Conservation (phyloP, 2,329 filamentous ascomycete species). For the Exutisphaerella laricina region DNA sequence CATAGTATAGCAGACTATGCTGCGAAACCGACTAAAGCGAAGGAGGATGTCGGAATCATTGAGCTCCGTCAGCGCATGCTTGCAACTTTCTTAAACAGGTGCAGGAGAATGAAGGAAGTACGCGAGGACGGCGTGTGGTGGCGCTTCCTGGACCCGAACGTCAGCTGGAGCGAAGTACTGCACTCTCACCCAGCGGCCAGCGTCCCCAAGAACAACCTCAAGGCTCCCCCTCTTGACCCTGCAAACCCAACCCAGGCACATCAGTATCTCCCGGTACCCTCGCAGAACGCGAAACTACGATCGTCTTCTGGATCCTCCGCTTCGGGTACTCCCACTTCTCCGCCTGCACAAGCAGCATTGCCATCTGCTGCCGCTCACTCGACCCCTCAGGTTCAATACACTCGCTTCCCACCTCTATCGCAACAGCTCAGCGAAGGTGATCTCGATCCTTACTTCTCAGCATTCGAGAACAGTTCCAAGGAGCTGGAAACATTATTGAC, state of each 20-base stretch:
- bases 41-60: slow-evolving; percentile 95
- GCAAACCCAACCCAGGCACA: slow-evolving; percentile 89
- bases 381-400: slow-evolving; percentile 59
- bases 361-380: slow-evolving; percentile 53
- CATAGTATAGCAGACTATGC: slow-evolving; percentile 99
- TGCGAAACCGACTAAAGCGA: slow-evolving; percentile 94
- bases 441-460: slow-evolving; percentile 90
- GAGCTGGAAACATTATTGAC: slow-evolving; percentile 83
- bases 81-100: slow-evolving; percentile 89
- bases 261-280: slow-evolving; percentile 78
- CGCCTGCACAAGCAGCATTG: slow-evolving; percentile 45
- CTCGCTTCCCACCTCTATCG: slow-evolving; percentile 75
- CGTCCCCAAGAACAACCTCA: slow-evolving; percentile 88
- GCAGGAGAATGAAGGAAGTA: slow-evolving; percentile 85
- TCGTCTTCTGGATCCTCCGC: slow-evolving; percentile 41
- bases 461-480: slow-evolving; percentile 86
- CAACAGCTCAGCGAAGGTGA: slow-evolving; percentile 78
- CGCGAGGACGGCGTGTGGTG: slow-evolving; percentile 93
- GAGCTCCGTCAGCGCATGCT: slow-evolving; percentile 96
- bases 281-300: slow-evolving; percentile 79
- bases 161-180: slow-evolving; percentile 94
- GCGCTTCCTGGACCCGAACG: slow-evolving; percentile 95
- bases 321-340: slow-evolving; percentile 52
- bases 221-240: slow-evolving; percentile 89
- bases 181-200: slow-evolving; percentile 85